Evolutionary conservation across 306 rosid species (phyloP), one percentile per base, ranked within the genome.

Genomic region (Quercus gilva): DNA sequence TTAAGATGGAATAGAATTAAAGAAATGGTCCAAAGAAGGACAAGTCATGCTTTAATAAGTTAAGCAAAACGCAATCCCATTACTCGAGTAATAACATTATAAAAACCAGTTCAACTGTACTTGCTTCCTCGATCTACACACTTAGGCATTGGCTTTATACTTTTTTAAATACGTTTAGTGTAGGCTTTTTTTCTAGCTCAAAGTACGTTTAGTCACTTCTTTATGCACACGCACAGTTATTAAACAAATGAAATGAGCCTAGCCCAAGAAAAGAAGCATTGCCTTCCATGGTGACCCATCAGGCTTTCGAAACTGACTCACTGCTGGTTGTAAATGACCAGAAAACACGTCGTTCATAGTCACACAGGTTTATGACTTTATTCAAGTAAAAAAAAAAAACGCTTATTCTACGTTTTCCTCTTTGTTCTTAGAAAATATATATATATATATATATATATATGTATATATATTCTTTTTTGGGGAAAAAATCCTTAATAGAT

Each of bases 101-200:
- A 77, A 73, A 68, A 78, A 75, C 28, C 58, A 83, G 86, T 89
- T 91, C 84, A 85, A 55, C 33, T 77, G 97, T 91, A 91, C 97
- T 91, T 91, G 61, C 86, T 83, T 77, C 72, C 86, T 84, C 84
- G 79, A 81, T 84, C 73, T 57, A 31, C 57, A 31, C 68, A 35
- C 85, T 79, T 29, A 75, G 61, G 78, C 88, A 80, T 87, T 86
- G 72, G 80, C 78, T 79, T 80, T 83, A 82, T 59, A 29, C 10
- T 1, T 31, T 23, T 23, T 83, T 79, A 37, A 37, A 11, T 37
- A 37, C 45, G 45, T 37, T 37, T 37, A 37, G 10, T 37, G 11
- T 37, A 37, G 45, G 45, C 2, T 8, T 37, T 7, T 37, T 37
- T 37, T 6, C 2, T 37, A 2, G 11, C 45, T 37, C 2, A 79